Percentiles rank a stretch among this genome's conserved stretches.
phyloP scores from a whole-genome alignment of 129 eudicot genomes.

The Deinandra increscens region DNA sequence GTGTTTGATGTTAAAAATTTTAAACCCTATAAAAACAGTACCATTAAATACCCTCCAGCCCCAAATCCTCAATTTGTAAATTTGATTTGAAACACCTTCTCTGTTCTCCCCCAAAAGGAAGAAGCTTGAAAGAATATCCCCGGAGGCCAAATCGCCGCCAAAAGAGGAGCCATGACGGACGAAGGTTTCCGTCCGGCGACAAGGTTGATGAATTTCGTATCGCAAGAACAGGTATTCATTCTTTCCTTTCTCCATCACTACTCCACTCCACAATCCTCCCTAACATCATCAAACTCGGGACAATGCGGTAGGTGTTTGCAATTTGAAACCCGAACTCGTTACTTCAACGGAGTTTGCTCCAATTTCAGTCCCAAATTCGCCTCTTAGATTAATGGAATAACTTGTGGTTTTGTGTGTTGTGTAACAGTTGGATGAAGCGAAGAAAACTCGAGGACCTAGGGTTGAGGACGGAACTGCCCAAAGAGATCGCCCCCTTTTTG shows the following conservation, averaged over 20 bases:
- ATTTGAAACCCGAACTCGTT: neutral
- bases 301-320: neutral
- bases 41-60: too few relatives aligned
- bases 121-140: too few relatives aligned
- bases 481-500: slow-evolving; percentile 83
- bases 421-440: slow-evolving; percentile 73
- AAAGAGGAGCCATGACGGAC: slow-evolving; percentile 48
- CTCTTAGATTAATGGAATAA: neutral
- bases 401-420: neutral
- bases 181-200: slow-evolving; percentile 50
- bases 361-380: neutral
- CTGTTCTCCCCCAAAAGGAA: too few relatives aligned
- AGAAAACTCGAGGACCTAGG: slow-evolving; percentile 73
- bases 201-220: slow-evolving; percentile 81
- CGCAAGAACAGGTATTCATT: slow-evolving; percentile 65
- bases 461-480: slow-evolving; percentile 97
- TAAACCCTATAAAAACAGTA: too few relatives aligned
- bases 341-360: neutral
- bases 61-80: too few relatives aligned
- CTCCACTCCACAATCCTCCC: neutral
- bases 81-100: too few relatives aligned
- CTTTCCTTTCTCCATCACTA: neutral
- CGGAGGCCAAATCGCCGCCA: neutral
- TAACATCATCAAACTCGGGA: neutral
- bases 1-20: too few relatives aligned